Evolutionary conservation across 768 basidiomycete genomes (phyloP), one percentile per base, ranked within the genome.

Genomic region (Collybiopsis luxurians): DNA sequence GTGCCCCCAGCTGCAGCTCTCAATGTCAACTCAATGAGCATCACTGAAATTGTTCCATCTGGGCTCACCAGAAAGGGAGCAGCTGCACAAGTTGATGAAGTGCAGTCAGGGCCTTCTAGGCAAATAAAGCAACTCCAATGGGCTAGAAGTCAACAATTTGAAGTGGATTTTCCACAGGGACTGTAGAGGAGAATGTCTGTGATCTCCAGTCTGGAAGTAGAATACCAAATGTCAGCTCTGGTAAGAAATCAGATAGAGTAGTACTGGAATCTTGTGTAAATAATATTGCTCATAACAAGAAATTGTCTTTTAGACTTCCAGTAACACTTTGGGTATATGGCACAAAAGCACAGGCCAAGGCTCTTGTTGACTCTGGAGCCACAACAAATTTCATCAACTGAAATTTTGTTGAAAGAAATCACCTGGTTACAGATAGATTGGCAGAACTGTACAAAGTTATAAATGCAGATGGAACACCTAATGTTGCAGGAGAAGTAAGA

Each of bases 1-100:
- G 17, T 28, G 34, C 17, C 26, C n/a, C 50, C 50, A 36, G 27
- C 50, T 52, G 34, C 17, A 52, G 34, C 30, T 52, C 12, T 52
- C 15, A 40, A 52, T 21, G 34, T 52, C 50, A 52, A 52, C 26
- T 31, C 31, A 11, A 28, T 28, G 23, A 52, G 31, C 21, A 52
- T 52, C 36, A 11, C 27, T 11, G 13, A 52, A 38, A 38, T 31
- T 31, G 34, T 38, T 28, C 27, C 4, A 34, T 11, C 50, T 19
- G 4, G 13, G 31, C 34, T 31, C 34, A 11, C 50, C 34, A 28
- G 4, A 40, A 52, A 17, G 34, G 50, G 23, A 31, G 34, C 31
- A 38, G 34, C 50, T 52, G 50, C 34, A 52, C 50, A 34, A 34
- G 36, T 52, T 31, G 34, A 52, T 52, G 50, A 52, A 52, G 50